Evolutionary conservation across 2,329 filamentous ascomycete genomes (phyloP).

Genomic region (Thermothelomyces thermophilus): DNA sequence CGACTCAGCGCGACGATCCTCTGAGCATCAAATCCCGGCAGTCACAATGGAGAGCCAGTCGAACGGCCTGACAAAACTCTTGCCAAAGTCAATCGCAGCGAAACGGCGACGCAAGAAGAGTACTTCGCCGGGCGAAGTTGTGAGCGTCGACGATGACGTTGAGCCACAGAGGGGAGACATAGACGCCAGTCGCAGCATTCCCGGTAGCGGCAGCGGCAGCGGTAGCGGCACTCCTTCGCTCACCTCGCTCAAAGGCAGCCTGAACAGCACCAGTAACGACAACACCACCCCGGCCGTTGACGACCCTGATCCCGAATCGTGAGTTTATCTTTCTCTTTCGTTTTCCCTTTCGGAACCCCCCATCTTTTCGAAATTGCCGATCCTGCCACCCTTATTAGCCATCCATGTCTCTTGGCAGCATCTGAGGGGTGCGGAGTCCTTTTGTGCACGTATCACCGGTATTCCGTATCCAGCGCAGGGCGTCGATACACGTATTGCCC

Average conservation of each 20-base stretch:
- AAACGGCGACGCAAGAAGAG: constrained; percentile 45
- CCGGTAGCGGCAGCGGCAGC: constrained; percentile 29
- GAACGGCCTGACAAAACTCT: constrained; percentile 43
- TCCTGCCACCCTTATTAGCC: constrained; percentile 16
- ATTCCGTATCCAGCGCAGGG: no score
- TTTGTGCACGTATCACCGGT: neutral
- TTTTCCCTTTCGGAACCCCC: neutral
- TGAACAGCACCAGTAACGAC: constrained; percentile 2
- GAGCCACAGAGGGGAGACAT: constrained; percentile 27
- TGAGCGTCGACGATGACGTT: constrained; percentile 27
- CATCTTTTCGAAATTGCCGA: no score
- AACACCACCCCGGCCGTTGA: constrained; percentile 19
- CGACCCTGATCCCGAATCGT: constrained; percentile 43
- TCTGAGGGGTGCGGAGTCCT: neutral
- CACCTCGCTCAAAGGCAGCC: constrained; percentile 13
- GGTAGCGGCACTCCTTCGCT: neutral
- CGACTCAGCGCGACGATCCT: neutral
- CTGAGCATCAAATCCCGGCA: neutral
- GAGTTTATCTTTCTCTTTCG: constrained; percentile 29
- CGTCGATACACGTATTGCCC: constrained; percentile 5
- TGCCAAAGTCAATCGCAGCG: constrained; percentile 45
- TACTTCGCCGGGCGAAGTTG: constrained; percentile 34
- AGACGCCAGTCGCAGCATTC: constrained; percentile 37
- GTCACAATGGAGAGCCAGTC: constrained; percentile 22
- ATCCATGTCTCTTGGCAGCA: constrained; percentile 13